Evolutionary conservation across 2,329 filamentous ascomycete species (phyloP).

Genomic region (Claviceps maximensis): DNA sequence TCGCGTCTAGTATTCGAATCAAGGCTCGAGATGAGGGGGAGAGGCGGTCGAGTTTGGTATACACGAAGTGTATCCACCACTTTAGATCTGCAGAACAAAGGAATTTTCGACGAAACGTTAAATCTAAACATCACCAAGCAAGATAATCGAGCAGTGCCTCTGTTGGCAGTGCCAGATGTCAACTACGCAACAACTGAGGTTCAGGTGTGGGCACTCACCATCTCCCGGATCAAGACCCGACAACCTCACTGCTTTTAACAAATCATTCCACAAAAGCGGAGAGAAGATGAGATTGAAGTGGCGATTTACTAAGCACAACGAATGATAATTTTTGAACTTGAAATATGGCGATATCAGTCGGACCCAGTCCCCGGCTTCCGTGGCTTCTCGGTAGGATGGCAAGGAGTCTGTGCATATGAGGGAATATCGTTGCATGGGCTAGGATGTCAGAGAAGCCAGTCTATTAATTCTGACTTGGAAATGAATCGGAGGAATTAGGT

Average conservation of each 20-base stretch:
- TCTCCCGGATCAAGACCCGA: conserved; percentile 30
- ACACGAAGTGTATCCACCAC: conserved; percentile 37
- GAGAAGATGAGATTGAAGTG: conserved; percentile 36
- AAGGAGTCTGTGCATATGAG: conserved; percentile 16
- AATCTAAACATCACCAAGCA: not conserved
- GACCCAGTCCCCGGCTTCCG: conserved; percentile 33
- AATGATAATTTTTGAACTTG: conserved; percentile 25
- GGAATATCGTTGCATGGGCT: not conserved
- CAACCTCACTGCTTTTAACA: conserved; percentile 25
- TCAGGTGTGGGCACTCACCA: conserved; percentile 22
- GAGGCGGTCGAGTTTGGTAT: conserved; percentile 21
- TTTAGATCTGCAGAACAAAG: conserved; percentile 26
- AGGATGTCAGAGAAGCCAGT: not conserved
- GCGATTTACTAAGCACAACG: conserved; percentile 34
- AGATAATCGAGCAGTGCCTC: too few relatives aligned
- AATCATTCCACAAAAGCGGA: conserved; percentile 39
- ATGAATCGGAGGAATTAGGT: too few relatives aligned
- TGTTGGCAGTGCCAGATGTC: too few relatives aligned
- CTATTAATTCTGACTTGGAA: too few relatives aligned
- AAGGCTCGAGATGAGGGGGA: conserved; percentile 27
- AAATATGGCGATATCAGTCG: conserved; percentile 33
- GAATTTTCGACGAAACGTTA: not conserved
- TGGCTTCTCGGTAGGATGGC: conserved; percentile 43
- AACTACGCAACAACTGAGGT: not conserved
- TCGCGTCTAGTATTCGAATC: conserved; percentile 35